A percentile compares a stretch with the other conserved stretches of the same genome.
These are phyloP conservation scores for Phytomonas francai DNA, from an alignment of 208 protist species.

Conservation along the genomic window DNA sequence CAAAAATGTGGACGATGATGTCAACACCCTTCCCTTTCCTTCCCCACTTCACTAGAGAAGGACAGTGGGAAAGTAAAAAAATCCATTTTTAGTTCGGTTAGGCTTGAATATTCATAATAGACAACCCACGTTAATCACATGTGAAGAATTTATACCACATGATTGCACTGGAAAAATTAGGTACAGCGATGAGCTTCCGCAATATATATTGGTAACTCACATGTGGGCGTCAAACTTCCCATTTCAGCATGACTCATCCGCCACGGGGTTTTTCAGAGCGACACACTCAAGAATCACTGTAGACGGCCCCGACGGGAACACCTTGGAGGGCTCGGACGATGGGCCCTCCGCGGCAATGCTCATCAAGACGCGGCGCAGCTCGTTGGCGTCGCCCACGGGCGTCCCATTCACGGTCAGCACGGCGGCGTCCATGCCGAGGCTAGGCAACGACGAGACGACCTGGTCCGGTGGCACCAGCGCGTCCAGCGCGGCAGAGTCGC, in stretches of 20 bases:
- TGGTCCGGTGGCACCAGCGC: constrained; percentile 19
- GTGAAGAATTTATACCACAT: background rate
- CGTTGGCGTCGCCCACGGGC: constrained; percentile 14
- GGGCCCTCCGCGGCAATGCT: background rate
- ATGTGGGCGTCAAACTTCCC: background rate
- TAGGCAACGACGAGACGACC: constrained; percentile 15
- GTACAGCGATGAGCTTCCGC: background rate
- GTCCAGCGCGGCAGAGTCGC: constrained; percentile 15
- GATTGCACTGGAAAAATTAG: background rate
- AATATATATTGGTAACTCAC: background rate
- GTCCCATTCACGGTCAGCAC: constrained; percentile 29
- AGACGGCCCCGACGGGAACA: constrained; percentile 5
- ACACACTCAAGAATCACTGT: constrained; percentile 14
- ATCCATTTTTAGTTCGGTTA: background rate
- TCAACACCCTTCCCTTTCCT: background rate
- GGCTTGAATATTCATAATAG: background rate
- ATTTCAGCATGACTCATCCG: background rate
- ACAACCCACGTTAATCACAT: background rate
- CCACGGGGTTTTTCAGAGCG: background rate
- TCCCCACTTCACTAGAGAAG: background rate
- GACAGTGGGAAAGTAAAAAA: background rate
- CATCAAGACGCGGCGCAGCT: constrained; percentile 23
- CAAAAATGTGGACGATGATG: background rate
- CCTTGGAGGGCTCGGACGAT: constrained; percentile 1
- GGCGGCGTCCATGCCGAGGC: constrained; percentile 13